phyloP scores from a whole-genome alignment of 192 early-diverging fungal genomes.

The Dissophora globulifera region DNA sequence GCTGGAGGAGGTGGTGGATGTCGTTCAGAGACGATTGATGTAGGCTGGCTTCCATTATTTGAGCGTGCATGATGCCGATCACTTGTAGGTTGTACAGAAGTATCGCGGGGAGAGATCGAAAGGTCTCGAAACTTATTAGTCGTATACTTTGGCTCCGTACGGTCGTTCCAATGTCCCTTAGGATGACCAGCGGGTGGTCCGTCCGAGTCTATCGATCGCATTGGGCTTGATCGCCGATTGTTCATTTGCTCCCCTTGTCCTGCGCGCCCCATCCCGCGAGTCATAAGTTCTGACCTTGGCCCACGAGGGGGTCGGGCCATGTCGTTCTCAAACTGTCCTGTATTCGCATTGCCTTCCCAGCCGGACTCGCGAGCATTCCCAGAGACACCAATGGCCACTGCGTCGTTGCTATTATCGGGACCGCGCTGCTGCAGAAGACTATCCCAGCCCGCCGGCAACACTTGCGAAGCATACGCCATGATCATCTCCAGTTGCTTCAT shows the following conservation, averaged over 20 bases:
- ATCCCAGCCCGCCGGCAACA: constrained; percentile 1
- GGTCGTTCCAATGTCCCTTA: not conserved
- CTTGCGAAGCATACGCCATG: not conserved
- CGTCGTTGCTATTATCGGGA: not conserved
- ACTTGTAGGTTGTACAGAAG: not conserved
- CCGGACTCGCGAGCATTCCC: not conserved
- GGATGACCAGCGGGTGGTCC: too few relatives aligned
- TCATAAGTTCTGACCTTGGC: not conserved
- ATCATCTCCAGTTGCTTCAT: constrained; percentile 1
- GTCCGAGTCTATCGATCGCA: too few relatives aligned
- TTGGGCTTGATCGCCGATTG: too few relatives aligned
- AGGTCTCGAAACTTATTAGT: constrained; percentile 8
- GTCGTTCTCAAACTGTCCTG: too few relatives aligned
- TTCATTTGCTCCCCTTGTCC: not conserved
- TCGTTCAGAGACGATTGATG: too few relatives aligned
- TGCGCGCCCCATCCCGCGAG: too few relatives aligned
- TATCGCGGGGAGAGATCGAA: not conserved
- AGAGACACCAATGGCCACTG: not conserved
- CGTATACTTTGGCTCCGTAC: constrained; percentile 5
- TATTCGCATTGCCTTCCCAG: not conserved
- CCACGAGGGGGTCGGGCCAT: too few relatives aligned
- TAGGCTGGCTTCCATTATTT: too few relatives aligned
- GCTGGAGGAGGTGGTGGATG: not conserved
- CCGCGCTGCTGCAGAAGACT: not conserved
- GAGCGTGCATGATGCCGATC: not conserved